phyloP scores from a whole-genome alignment of 2,329 filamentous ascomycete genomes.

The Talaromyces islandicus region DNA sequence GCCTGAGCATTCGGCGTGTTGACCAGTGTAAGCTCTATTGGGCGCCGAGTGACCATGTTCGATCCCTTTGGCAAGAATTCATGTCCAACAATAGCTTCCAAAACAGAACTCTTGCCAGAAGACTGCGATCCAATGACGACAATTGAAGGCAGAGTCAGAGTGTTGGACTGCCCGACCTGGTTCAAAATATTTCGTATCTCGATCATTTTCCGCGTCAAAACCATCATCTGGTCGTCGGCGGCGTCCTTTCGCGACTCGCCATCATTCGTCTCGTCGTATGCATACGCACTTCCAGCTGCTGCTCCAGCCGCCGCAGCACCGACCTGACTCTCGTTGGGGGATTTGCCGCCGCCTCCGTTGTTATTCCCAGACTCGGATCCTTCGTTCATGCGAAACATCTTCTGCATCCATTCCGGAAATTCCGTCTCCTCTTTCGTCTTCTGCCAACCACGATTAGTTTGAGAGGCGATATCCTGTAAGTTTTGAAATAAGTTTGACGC shows the following conservation, averaged over 20 bases:
- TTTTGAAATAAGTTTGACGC: constrained; percentile 66
- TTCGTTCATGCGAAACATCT: constrained; percentile 59
- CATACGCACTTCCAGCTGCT: constrained; percentile 71
- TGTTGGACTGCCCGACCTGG: constrained; percentile 83
- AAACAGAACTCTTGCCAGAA: constrained; percentile 93
- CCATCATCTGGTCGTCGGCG: constrained; percentile 98
- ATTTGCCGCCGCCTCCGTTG: constrained; percentile 38
- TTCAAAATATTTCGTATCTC: constrained; percentile 91
- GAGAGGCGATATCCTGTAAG: constrained; percentile 68
- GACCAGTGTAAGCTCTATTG: constrained; percentile 91
- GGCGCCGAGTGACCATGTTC: constrained; percentile 95
- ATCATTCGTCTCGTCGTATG: constrained; percentile 61
- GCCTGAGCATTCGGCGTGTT: constrained; percentile 82
- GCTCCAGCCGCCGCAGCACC: constrained; percentile 55
- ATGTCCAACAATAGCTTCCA: constrained; percentile 95
- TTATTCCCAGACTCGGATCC: constrained; percentile 48
- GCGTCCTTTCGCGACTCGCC: constrained; percentile 62
- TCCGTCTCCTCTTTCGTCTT: constrained; percentile 73
- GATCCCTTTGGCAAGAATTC: constrained; percentile 97
- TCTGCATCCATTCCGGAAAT: constrained; percentile 72
- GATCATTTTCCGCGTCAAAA: constrained; percentile 98
- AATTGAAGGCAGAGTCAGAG: constrained; percentile 85
- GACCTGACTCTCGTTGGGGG: constrained; percentile 51
- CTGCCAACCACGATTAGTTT: constrained; percentile 75
- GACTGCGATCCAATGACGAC: constrained; percentile 99